Evolutionary conservation across 257 asterid genomes (phyloP).

Genomic region (Fraxinus excelsior): DNA sequence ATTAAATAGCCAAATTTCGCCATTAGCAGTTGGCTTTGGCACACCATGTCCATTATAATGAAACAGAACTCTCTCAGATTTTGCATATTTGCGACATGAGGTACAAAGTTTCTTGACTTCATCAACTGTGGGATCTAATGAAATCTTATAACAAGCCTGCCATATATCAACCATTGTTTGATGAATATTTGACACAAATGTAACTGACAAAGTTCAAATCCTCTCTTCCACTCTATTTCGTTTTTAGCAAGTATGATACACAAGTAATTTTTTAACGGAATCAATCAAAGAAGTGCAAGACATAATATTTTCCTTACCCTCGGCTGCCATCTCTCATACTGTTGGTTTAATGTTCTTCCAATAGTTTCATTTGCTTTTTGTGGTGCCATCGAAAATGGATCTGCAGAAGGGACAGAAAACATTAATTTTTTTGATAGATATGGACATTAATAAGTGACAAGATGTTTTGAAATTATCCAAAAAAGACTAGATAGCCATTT

Average conservation of each 20-base stretch:
- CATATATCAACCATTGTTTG: background rate
- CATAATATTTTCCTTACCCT: slow-evolving; percentile 52
- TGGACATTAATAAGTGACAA: background rate
- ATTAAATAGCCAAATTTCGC: slow-evolving; percentile 96
- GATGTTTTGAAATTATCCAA: background rate
- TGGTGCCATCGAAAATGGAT: slow-evolving; percentile 75
- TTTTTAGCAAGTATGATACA: slow-evolving; percentile 5
- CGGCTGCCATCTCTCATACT: slow-evolving; percentile 74
- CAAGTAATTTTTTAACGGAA: slow-evolving; percentile 1
- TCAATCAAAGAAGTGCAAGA: background rate
- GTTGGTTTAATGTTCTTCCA: slow-evolving; percentile 57
- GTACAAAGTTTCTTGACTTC: slow-evolving; percentile 95
- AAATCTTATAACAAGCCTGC: slow-evolving; percentile 87
- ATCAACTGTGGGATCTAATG: slow-evolving; percentile 92
- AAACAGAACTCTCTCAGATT: slow-evolving; percentile 95
- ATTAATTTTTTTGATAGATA: too few relatives aligned
- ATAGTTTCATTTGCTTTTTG: slow-evolving; percentile 56
- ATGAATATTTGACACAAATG: background rate
- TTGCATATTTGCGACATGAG: slow-evolving; percentile 91
- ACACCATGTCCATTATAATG: slow-evolving; percentile 99
- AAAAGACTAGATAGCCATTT: background rate
- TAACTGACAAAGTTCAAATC: background rate
- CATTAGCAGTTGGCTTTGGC: slow-evolving; percentile 94
- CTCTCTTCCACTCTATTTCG: background rate
- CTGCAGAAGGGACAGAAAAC: slow-evolving; percentile 33